Evolutionary conservation across 805 yeast species (phyloP), one percentile per base, ranked within the genome.

Genomic region (Wickerhamiella musiphila): DNA sequence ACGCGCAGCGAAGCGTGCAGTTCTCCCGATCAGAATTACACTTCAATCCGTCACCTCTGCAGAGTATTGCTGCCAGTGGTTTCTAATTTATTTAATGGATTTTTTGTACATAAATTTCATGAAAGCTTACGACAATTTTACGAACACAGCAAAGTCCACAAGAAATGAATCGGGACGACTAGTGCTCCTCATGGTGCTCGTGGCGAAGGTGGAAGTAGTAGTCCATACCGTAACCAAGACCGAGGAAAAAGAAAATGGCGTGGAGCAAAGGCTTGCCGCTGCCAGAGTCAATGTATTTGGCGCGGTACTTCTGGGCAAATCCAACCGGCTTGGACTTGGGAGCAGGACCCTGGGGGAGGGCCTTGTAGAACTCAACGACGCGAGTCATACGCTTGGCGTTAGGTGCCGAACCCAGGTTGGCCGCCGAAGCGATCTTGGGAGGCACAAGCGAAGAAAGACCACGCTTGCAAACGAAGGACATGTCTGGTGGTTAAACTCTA

Each of bases 391-490:
- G 81, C 70, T 82, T 81, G 49, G 96, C 96, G 51, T 86, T 78
- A 52, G 95, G 94, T 64, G 83, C 82, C 40, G 93, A 70, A 38
- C 94, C 93, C 46, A 90, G 66, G 77, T 82, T 84, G 61, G 75
- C 70, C 29, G 94, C 90, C 41, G 95, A 83, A 36, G 94, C 95
- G 54, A 86, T 75, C 86, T 86, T 86, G 58, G 98, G 98, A 49
- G 98, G 98, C 55, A 86, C 84, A 65, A 86, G 69, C 52, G 95
- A 78, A 45, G 96, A 83, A 59, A 86, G 70, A 50, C 76, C 76
- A 66, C 98, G 84, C 75, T 79, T 84, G 53, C 73, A 66, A 60
- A 83, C 67, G 65, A 73, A 78, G 53, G 90, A 78, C 92, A 78
- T 81, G n/a, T n/a, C n/a, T n/a, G n/a, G n/a, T n/a, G n/a, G n/a